These are phyloP conservation scores for Oryza brachyantha DNA, from an alignment of 176 grass and related monocot genomes.

Conservation along the genomic window DNA sequence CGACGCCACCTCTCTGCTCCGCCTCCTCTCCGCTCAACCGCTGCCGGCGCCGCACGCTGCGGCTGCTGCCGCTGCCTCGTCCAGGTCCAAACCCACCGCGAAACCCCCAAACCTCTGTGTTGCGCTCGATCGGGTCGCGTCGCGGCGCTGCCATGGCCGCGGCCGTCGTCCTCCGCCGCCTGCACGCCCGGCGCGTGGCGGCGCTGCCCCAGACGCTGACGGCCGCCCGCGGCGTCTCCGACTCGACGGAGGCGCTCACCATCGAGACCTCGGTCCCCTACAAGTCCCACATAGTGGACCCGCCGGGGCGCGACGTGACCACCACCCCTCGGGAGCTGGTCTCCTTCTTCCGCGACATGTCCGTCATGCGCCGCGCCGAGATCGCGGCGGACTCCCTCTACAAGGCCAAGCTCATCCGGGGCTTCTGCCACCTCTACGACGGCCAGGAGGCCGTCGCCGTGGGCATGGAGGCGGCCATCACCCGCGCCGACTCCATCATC, in stretches of 20 bases:
- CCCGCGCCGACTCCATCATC: constrained; percentile 71
- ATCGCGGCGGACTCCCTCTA: constrained; percentile 93
- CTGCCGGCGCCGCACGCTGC: too few species aligned
- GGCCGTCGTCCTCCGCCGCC: constrained; percentile 50
- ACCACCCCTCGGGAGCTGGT: constrained; percentile 51
- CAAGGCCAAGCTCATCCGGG: constrained; percentile 95
- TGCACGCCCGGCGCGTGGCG: neutral
- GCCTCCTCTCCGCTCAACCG: too few species aligned
- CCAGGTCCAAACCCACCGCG: neutral
- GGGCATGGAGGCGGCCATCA: constrained; percentile 69
- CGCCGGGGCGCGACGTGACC: constrained; percentile 30
- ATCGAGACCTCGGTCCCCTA: constrained; percentile 72
- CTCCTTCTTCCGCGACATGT: constrained; percentile 62
- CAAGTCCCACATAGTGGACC: constrained; percentile 51
- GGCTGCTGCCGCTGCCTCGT: too few species aligned
- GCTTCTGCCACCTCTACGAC: constrained; percentile 98
- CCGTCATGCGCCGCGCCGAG: constrained; percentile 75
- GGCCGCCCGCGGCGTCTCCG: neutral
- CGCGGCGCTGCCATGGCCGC: constrained; percentile 38
- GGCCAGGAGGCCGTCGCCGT: constrained; percentile 83
- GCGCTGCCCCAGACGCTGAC: neutral
- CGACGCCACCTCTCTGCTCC: too few species aligned
- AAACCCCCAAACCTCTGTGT: neutral
- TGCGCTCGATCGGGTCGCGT: neutral
- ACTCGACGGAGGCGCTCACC: constrained; percentile 39